A percentile compares a stretch with the other conserved stretches of the same genome.
Conservation (phyloP, 1,284 basidiomycete genomes). For the Rhizopogon parksii region DNA sequence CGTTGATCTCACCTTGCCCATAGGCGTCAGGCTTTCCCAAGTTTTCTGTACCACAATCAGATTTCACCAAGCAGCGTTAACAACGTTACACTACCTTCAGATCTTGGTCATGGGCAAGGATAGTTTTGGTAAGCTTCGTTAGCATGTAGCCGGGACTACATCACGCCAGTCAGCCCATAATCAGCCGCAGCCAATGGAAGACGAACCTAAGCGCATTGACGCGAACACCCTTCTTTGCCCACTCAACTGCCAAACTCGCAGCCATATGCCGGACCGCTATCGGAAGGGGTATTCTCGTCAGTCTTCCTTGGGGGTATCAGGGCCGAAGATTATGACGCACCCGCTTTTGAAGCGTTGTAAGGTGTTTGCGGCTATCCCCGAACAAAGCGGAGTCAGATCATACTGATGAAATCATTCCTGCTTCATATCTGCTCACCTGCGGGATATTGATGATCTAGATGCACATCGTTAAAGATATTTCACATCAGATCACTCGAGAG, state of each 20-base stretch:
- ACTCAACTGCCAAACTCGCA: constrained; percentile 79
- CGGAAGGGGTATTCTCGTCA: constrained; percentile 6
- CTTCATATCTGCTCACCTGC: constrained; percentile 38
- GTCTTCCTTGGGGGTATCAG: neutral
- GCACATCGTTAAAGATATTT: constrained; percentile 11
- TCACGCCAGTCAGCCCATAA: constrained; percentile 7
- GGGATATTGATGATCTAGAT: constrained; percentile 79
- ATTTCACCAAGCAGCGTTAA: constrained; percentile 7
- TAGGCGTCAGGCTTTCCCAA: constrained; percentile 88
- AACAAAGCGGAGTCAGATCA: constrained; percentile 1
- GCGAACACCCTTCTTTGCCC: constrained; percentile 80
- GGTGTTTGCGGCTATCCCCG: constrained; percentile 76
- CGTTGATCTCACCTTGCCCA: constrained; percentile 60
- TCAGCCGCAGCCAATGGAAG: neutral
- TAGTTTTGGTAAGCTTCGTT: constrained; percentile 78
- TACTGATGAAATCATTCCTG: neutral
- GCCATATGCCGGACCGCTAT: constrained; percentile 86
- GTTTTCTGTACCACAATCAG: constrained; percentile 48
- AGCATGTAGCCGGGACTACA: constrained; percentile 82
- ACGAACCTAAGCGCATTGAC: constrained; percentile 72
- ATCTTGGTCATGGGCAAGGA: constrained; percentile 65
- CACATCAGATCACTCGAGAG: neutral
- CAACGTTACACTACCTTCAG: constrained; percentile 47
- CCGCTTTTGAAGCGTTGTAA: constrained; percentile 93
- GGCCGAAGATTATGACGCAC: constrained; percentile 31